These are phyloP conservation scores for Fusarium pseudograminearum DNA, from an alignment of 2,329 filamentous ascomycete genomes.

Conservation along the genomic window DNA sequence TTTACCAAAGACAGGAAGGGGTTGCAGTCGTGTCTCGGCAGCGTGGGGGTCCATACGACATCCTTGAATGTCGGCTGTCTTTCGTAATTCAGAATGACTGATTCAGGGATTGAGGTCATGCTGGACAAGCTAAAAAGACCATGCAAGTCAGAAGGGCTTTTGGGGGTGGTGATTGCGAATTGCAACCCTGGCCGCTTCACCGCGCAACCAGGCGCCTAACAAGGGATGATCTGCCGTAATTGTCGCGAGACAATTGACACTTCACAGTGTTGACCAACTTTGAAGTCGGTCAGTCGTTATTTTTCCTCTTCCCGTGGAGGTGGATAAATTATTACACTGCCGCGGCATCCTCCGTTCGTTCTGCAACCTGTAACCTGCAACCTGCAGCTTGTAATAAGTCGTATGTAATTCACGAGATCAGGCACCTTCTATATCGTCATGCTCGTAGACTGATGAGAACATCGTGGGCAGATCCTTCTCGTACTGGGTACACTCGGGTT, in stretches of 20 bases:
- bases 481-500: neutral
- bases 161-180: constrained; percentile 31
- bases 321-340: constrained; percentile 31
- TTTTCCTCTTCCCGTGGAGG: constrained; percentile 6
- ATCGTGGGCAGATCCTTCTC: constrained; percentile 7
- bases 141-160: constrained; percentile 47
- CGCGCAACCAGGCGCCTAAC: constrained; percentile 19
- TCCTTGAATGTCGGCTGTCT: constrained; percentile 25
- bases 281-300: neutral
- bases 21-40: constrained; percentile 42
- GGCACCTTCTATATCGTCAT: constrained; percentile 24
- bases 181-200: constrained; percentile 4
- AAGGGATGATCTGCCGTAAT: constrained; percentile 42
- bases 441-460: constrained; percentile 18
- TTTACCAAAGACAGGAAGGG: constrained; percentile 18
- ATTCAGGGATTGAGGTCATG: constrained; percentile 43
- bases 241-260: constrained; percentile 42
- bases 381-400: neutral
- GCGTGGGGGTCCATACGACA: constrained; percentile 41
- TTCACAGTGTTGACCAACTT: constrained; percentile 21
- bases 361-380: neutral
- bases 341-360: constrained; percentile 33
- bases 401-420: constrained; percentile 18
- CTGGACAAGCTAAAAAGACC: constrained; percentile 31
- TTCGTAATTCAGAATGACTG: constrained; percentile 39